Percentiles rank a stretch among this genome's conserved stretches.
Evolutionary conservation across 768 basidiomycete genomes (phyloP).

Genomic region (Auricularia auricula-judae): DNA sequence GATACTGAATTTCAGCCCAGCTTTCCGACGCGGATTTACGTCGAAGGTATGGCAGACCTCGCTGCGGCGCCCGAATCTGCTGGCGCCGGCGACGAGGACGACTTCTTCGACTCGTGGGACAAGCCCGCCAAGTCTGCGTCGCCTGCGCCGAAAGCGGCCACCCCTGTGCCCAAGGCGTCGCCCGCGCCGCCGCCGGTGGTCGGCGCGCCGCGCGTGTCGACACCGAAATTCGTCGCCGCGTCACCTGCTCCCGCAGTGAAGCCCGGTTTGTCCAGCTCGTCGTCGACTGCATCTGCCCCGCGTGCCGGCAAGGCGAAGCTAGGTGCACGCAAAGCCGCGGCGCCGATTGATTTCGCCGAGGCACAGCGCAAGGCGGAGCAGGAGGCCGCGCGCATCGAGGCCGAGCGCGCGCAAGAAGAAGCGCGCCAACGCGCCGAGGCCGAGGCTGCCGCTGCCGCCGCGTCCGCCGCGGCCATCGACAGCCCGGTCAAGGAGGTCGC

Average conservation of each 20-base stretch:
- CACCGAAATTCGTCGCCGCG: constrained; percentile 13
- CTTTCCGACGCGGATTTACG: constrained; percentile 61
- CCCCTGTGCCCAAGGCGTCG: constrained; percentile 23
- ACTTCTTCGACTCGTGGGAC: constrained; percentile 97
- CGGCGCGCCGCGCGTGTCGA: constrained; percentile 37
- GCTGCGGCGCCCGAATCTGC: constrained; percentile 20
- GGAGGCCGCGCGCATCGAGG: constrained; percentile 81
- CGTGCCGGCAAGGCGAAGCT: constrained; percentile 48
- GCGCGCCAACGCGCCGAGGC: constrained; percentile 23
- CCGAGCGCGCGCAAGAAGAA: constrained; percentile 30
- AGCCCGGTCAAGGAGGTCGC: constrained; percentile 11
- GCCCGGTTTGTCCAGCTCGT: constrained; percentile 26
- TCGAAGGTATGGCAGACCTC: constrained; percentile 67
- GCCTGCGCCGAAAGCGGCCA: constrained; percentile 28
- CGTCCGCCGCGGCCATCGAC: constrained; percentile 17
- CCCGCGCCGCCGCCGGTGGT: constrained; percentile 45
- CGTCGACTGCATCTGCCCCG: constrained; percentile 19
- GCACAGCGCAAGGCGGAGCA: constrained; percentile 84
- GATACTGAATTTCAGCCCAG: constrained; percentile 25
- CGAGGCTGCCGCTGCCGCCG: constrained; percentile 20
- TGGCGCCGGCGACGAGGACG: constrained; percentile 55
- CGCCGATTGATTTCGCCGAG: constrained; percentile 84
- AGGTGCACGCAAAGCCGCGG: constrained; percentile 78
- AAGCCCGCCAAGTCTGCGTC: constrained; percentile 56
- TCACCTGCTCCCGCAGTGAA: constrained; percentile 11